phyloP scores from a whole-genome alignment of 2,329 filamentous ascomycete genomes.

The Apiospora hydei region DNA sequence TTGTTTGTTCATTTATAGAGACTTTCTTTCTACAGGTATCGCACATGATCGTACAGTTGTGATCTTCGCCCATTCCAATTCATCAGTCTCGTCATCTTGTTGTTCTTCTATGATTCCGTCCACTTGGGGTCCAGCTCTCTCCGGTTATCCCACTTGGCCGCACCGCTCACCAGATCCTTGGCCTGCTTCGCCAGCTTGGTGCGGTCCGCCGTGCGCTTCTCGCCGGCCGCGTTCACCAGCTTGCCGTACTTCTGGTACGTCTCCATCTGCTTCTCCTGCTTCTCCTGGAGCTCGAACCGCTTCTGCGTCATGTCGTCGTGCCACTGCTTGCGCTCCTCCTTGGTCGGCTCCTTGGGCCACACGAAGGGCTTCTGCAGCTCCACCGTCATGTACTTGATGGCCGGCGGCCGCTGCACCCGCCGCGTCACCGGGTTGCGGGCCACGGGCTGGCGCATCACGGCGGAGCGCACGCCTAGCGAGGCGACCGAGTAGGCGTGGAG shows the following conservation, averaged over 20 bases:
- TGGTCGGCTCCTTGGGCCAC: constrained; percentile 76
- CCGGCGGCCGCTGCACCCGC: constrained; percentile 72
- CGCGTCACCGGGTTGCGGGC: constrained; percentile 57
- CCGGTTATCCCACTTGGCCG: constrained; percentile 65
- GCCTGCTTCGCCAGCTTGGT: constrained; percentile 61
- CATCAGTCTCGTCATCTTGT: constrained; percentile 10
- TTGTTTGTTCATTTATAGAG: not conserved
- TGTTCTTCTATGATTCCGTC: constrained; percentile 40
- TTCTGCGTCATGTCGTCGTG: constrained; percentile 66
- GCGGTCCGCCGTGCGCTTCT: constrained; percentile 50
- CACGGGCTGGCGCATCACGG: constrained; percentile 71
- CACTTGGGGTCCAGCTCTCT: constrained; percentile 56
- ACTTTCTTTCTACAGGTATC: not conserved
- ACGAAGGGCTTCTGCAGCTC: constrained; percentile 88
- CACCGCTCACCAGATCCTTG: constrained; percentile 65
- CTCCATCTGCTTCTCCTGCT: constrained; percentile 46
- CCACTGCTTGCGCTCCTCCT: constrained; percentile 63
- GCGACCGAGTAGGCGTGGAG: constrained; percentile 83
- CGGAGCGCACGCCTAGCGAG: constrained; percentile 77
- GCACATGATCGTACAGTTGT: constrained; percentile 22
- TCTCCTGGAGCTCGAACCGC: constrained; percentile 55
- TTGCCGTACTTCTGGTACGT: constrained; percentile 41
- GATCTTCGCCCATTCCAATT: constrained; percentile 1
- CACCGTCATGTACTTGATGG: constrained; percentile 92
- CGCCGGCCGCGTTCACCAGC: constrained; percentile 51